phyloP scores from a whole-genome alignment of 352 stramenopile genomes.

The Thalassiosira exigua region DNA sequence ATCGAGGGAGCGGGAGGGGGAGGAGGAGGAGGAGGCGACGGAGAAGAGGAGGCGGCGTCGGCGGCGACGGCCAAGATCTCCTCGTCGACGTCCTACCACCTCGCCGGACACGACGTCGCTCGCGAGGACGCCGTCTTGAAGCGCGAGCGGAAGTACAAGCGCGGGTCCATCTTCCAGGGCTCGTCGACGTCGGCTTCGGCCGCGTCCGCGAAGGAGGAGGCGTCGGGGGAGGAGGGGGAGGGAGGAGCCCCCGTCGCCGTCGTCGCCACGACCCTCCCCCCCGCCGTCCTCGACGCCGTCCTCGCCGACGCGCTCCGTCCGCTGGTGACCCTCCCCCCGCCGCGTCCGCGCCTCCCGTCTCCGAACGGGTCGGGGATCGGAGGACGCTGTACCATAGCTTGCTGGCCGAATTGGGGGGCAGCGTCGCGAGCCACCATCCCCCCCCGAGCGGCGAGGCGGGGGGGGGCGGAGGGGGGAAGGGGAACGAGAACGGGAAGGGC shows the following conservation, averaged over 20 bases:
- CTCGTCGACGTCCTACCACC: conserved; percentile 34
- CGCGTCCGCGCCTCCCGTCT: conserved; percentile 35
- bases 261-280: conserved; percentile 32
- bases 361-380: conserved; percentile 63
- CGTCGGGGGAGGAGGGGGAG: background rate
- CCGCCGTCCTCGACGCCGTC: conserved; percentile 18
- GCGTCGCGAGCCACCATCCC: conserved; percentile 20
- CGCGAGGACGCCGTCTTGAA: conserved; percentile 56
- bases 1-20: background rate
- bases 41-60: background rate
- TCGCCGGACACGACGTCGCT: conserved; percentile 25
- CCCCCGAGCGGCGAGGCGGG: conserved; percentile 4
- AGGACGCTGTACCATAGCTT: conserved; percentile 78
- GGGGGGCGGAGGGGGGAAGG: conserved; percentile 19
- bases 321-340: conserved; percentile 35
- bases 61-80: conserved; percentile 9
- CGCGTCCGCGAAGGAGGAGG: background rate
- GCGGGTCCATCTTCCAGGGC: conserved; percentile 29
- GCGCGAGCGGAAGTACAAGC: conserved; percentile 46
- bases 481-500: conserved; percentile 26
- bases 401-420: conserved; percentile 72
- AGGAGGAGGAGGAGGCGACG: background rate
- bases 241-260: background rate
- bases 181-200: background rate
- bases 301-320: conserved; percentile 17